These are phyloP conservation scores for Cicer bijugum DNA, from an alignment of 306 rosid genomes.

Conservation along the genomic window DNA sequence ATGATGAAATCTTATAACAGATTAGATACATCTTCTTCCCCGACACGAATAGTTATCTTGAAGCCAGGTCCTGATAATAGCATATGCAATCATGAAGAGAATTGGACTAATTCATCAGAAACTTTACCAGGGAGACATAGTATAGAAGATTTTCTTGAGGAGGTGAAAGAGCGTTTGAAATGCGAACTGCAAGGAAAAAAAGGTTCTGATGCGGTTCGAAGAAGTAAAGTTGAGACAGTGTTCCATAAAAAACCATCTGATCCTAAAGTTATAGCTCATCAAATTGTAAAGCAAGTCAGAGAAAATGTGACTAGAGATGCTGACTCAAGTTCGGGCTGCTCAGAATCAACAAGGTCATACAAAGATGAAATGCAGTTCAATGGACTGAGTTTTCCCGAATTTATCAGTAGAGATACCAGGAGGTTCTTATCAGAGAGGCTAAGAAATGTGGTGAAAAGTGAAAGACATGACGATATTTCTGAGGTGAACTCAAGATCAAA, in stretches of 20 bases:
- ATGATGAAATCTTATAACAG: constrained; percentile 53
- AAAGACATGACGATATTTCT: constrained; percentile 51
- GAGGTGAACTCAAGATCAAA: constrained; percentile 53
- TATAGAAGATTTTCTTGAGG: constrained; percentile 90
- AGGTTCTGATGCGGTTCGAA: constrained; percentile 61
- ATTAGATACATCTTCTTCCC: constrained; percentile 53
- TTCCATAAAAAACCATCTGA: constrained; percentile 72
- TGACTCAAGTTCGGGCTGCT: constrained; percentile 57
- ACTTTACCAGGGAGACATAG: constrained; percentile 67
- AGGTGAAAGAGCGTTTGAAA: constrained; percentile 84
- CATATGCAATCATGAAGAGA: constrained; percentile 61
- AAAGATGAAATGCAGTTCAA: constrained; percentile 64
- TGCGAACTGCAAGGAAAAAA: constrained; percentile 80
- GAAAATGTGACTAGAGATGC: constrained; percentile 75
- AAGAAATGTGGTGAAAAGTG: constrained; percentile 60
- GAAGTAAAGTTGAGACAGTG: constrained; percentile 86
- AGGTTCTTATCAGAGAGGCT: constrained; percentile 70
- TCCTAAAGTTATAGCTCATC: constrained; percentile 74
- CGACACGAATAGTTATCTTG: constrained; percentile 83
- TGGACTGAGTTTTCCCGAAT: constrained; percentile 65
- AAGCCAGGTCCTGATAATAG: constrained; percentile 89
- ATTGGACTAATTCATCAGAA: constrained; percentile 64
- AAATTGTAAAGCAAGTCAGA: constrained; percentile 74
- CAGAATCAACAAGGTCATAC: constrained; percentile 80
- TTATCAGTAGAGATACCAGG: constrained; percentile 72